These are phyloP conservation scores for Solanum dulcamara DNA, from an alignment of 257 asterid genomes.

Conservation along the genomic window DNA sequence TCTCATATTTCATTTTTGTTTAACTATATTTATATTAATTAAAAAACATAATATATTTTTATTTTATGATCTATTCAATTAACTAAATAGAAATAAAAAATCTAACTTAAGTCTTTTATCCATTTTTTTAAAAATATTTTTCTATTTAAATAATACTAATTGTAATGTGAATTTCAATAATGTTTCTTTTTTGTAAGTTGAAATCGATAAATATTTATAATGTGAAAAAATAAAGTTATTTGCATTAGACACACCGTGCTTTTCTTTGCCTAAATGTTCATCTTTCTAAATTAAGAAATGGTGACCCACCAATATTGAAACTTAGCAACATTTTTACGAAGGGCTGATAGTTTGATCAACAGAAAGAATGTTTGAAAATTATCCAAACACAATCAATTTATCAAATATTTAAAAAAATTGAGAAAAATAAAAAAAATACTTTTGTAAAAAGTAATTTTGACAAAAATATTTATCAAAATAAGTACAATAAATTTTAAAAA, in stretches of 20 bases:
- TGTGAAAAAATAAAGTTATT: neutral
- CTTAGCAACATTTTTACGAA: neutral
- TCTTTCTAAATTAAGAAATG: neutral
- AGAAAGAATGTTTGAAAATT: too few species aligned
- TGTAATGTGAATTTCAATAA: neutral
- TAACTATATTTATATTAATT: neutral
- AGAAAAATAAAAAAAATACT: too few species aligned
- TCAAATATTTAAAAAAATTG: too few species aligned
- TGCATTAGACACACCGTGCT: neutral
- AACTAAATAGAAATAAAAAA: neutral
- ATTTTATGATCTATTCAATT: neutral
- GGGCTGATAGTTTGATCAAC: neutral
- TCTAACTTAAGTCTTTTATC: neutral
- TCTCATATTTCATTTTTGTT: neutral
- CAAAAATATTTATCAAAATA: too few species aligned
- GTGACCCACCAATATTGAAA: neutral
- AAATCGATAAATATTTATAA: neutral
- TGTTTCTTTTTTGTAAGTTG: neutral
- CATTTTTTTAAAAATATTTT: neutral
- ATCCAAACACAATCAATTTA: too few species aligned
- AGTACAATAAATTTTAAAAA: too few species aligned
- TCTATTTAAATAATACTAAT: neutral
- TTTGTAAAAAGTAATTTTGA: too few species aligned
- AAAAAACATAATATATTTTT: too few species aligned
- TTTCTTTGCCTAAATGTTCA: neutral